These are phyloP conservation scores for Iris macrosiphon DNA, from an alignment of 106 monocot genomes.

Conservation along the genomic window DNA sequence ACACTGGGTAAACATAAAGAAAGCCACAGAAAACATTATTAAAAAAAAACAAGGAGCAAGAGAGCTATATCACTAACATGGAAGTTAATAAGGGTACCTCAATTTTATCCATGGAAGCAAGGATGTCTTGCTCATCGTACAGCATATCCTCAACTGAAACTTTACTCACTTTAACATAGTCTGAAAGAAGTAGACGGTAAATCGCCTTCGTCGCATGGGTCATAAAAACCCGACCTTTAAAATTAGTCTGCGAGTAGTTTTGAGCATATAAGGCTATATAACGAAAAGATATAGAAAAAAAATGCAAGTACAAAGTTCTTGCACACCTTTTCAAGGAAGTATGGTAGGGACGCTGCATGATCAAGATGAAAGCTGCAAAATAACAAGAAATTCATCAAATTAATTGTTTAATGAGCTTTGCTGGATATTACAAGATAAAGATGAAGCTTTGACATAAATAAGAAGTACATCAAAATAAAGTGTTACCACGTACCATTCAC, in stretches of 20 bases:
- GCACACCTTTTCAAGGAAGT: slow-evolving; percentile 92
- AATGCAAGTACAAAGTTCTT: too few species aligned
- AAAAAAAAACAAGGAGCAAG: too few species aligned
- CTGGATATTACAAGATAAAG: too few species aligned
- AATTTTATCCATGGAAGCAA: slow-evolving; percentile 94
- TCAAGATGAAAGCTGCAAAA: slow-evolving; percentile 90
- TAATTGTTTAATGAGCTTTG: too few species aligned
- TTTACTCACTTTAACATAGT: slow-evolving; percentile 99
- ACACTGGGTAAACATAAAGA: too few species aligned
- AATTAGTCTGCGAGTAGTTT: slow-evolving; percentile 57
- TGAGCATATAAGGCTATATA: background rate
- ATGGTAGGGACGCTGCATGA: slow-evolving; percentile 95
- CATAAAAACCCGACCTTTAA: slow-evolving; percentile 91
- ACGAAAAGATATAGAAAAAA: too few species aligned
- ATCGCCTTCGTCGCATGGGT: slow-evolving; percentile 99
- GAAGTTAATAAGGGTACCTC: slow-evolving; percentile 40
- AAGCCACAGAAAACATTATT: too few species aligned
- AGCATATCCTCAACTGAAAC: slow-evolving; percentile 99
- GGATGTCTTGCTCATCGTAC: slow-evolving; percentile 88
- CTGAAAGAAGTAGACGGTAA: slow-evolving; percentile 75
- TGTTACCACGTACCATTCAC: too few species aligned
- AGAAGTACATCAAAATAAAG: too few species aligned
- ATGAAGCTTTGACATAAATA: too few species aligned
- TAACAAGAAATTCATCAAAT: slow-evolving; percentile 1
- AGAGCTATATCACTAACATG: too few species aligned